Evolutionary conservation across 75 land plant species (phyloP), one percentile per base, ranked within the genome.

Genomic region (Picea glauca): DNA sequence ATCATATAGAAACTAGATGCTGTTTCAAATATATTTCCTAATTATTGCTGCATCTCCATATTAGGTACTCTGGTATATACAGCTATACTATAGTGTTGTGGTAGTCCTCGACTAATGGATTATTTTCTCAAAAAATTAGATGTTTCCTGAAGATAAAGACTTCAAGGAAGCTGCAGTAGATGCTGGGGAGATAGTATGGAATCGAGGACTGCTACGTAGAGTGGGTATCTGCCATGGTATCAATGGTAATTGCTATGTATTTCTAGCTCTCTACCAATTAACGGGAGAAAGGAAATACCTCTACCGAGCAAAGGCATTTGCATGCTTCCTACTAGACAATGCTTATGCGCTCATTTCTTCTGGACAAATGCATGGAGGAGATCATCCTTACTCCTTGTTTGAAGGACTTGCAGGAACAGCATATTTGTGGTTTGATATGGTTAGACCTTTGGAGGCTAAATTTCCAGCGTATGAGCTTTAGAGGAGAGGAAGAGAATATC

Each of bases 111-210:
- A 59, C 54, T 21, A 15, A 3, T 21, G 40, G 3, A 58, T 40
- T 76, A 40, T 18, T 26, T 67, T 21, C 54, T 80, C 21, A 33
- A 31, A 80, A 79, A n/a, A 33, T 30, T 79, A 96, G 99, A 93
- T 94, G 11, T 94, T 89, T 83, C 76, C 87, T 58, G 81, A 84
- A 31, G 90, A 88, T 33, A 80, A 87, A 26, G 87, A 83, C 18
- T 91, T 91, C 65, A 65, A 87, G 68, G 78, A 86, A 84, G 99
- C 98, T 15, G 99, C 99, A 72, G 70, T 86, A 33, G 91, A 89
- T 67, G 99, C 98, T 13, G 98, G 86, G 38, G 98, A 96, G 72
- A 90, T 96, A 17, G 90, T 96, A 4, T 96, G 99, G 99, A 90
- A 87, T 35, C 86, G 92, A 63, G 98, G 98, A 5, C 84, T 94